Evolutionary conservation across 805 yeast species (phyloP).

Genomic region (Brettanomyces sp.): DNA sequence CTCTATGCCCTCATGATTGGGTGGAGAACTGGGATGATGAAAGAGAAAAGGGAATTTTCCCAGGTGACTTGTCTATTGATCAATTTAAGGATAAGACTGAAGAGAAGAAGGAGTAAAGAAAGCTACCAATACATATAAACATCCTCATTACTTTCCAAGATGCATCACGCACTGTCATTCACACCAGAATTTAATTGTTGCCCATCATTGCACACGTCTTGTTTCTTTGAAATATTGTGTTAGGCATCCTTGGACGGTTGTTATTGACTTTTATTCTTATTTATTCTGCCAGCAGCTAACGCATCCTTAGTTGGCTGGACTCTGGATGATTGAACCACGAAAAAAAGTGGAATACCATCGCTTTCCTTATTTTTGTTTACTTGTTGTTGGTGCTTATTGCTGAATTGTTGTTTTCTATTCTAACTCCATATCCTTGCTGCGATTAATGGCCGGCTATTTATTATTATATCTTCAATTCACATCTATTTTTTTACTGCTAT

Average conservation of each 20-base stretch:
- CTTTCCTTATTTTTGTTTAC: background rate
- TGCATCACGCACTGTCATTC: too few species aligned
- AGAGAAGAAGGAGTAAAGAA: too few species aligned
- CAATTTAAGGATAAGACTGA: constrained; percentile 15
- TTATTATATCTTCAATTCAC: background rate
- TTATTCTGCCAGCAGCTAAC: too few species aligned
- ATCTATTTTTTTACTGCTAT: background rate
- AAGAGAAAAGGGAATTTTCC: constrained; percentile 41
- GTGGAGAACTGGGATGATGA: constrained; percentile 83
- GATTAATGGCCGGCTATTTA: background rate
- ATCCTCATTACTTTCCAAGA: too few species aligned
- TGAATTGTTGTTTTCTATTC: background rate
- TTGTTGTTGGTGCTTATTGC: background rate
- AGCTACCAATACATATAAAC: too few species aligned
- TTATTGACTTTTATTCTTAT: too few species aligned
- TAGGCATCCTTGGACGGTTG: too few species aligned
- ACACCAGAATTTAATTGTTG: too few species aligned
- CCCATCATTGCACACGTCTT: too few species aligned
- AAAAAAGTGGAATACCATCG: background rate
- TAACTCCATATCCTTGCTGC: background rate
- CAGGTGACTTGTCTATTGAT: constrained; percentile 29
- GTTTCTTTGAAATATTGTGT: too few species aligned
- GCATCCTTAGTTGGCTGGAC: background rate
- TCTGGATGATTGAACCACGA: background rate
- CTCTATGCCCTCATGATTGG: constrained; percentile 83